Evolutionary conservation across 371 early-diverging fungal species (phyloP).

Genomic region (Mucor racemosus): DNA sequence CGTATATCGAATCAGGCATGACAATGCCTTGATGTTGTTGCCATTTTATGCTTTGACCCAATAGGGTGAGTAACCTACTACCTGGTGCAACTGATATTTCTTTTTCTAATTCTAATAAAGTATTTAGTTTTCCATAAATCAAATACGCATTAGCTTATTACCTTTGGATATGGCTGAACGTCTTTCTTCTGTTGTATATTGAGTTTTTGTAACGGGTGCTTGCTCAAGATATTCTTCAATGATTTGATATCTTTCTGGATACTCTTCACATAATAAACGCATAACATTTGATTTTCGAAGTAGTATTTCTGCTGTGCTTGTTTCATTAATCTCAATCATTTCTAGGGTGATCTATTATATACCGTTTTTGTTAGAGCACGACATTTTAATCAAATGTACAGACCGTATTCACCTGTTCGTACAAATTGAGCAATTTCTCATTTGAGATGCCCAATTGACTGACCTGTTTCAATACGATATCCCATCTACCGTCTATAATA

Average conservation of each 20-base stretch:
- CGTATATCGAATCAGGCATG: constrained; percentile 66
- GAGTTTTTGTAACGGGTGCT: constrained; percentile 52
- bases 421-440: constrained; percentile 77
- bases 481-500: constrained; percentile 86
- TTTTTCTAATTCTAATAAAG: constrained; percentile 22
- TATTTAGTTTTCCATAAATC: neutral
- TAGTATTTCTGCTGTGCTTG: constrained; percentile 83
- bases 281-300: constrained; percentile 89
- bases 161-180: constrained; percentile 51
- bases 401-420: constrained; percentile 77
- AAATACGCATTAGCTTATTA: constrained; percentile 5
- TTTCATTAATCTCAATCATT: constrained; percentile 80
- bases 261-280: constrained; percentile 69
- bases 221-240: constrained; percentile 78
- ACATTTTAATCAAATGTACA: no score
- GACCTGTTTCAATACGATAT: constrained; percentile 78
- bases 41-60: constrained; percentile 87
- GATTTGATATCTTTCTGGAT: constrained; percentile 81
- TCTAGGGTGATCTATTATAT: constrained; percentile 76
- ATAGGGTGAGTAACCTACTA: constrained; percentile 72
- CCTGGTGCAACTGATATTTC: constrained; percentile 33
- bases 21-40: constrained; percentile 84
- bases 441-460: constrained; percentile 69
- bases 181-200: constrained; percentile 68
- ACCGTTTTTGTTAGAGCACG: neutral